Percentiles rank a stretch among this genome's conserved stretches.
Evolutionary conservation across 1,139 yeast species (phyloP).

Genomic region (Scheffersomyces stambukii): DNA sequence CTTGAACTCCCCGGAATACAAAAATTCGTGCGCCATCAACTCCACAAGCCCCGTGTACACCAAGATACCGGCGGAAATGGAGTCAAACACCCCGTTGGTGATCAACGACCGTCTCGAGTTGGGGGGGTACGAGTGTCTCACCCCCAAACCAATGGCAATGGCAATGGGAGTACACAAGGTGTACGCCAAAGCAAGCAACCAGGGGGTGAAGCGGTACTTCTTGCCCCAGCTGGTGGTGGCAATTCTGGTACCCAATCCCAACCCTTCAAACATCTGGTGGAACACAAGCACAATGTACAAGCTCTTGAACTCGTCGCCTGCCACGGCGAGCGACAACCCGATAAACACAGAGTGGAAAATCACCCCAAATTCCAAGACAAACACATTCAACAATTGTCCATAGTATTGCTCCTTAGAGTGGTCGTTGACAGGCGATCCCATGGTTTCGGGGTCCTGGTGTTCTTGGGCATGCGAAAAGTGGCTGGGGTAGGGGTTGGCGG

Average conservation of each 20-base stretch:
- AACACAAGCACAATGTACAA: slow-evolving; percentile 77
- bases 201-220: slow-evolving; percentile 46
- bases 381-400: slow-evolving; percentile 43
- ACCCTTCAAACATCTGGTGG: slow-evolving; percentile 92
- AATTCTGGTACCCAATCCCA: slow-evolving; percentile 85
- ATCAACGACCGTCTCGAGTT: slow-evolving; percentile 63
- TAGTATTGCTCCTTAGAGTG: slow-evolving; percentile 36
- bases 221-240: slow-evolving; percentile 70
- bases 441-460: slow-evolving; percentile 53
- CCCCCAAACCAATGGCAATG: slow-evolving; percentile 83
- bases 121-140: slow-evolving; percentile 58
- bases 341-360: slow-evolving; percentile 79
- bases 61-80: slow-evolving; percentile 82
- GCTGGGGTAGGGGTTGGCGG: slow-evolving; percentile 25
- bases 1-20: slow-evolving; percentile 61
- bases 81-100: slow-evolving; percentile 74
- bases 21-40: slow-evolving; percentile 83
- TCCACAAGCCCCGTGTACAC: slow-evolving; percentile 85
- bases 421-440: slow-evolving; percentile 38
- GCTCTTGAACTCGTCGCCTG: slow-evolving; percentile 69
- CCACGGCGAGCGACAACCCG: slow-evolving; percentile 69
- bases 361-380: slow-evolving; percentile 75
- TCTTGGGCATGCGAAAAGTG: slow-evolving; percentile 48
- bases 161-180: slow-evolving; percentile 80
- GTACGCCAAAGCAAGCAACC: slow-evolving; percentile 55